Percentiles rank a stretch among this genome's conserved stretches.
Evolutionary conservation across 225 moss, liverwort and hornwort species (phyloP).

Genomic region (Pseudoscleropodium purum): DNA sequence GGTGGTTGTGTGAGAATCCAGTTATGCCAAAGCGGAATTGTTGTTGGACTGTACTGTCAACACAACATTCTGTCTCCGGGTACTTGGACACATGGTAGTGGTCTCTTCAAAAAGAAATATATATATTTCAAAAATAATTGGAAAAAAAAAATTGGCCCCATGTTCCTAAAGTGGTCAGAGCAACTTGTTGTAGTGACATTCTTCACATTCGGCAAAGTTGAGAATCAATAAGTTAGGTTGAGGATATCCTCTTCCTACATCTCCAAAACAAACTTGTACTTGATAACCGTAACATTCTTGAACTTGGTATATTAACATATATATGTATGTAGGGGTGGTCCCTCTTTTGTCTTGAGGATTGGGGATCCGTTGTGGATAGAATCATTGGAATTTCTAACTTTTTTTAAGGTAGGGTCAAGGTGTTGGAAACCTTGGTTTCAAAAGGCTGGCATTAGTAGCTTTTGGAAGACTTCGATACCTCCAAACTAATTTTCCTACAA

Average conservation of each 20-base stretch:
- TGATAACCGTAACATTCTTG: neutral
- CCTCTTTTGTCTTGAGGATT: too few relatives aligned
- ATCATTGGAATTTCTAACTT: neutral
- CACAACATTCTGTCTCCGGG: neutral
- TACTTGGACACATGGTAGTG: neutral
- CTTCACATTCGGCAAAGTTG: neutral
- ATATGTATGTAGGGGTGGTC: neutral
- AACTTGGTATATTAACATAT: too few relatives aligned
- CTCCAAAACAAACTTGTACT: neutral
- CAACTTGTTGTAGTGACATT: neutral
- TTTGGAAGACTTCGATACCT: too few relatives aligned
- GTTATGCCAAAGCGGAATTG: neutral
- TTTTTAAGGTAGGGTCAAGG: too few relatives aligned
- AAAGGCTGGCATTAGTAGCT: neutral
- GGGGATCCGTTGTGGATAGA: neutral
- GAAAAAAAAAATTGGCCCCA: neutral
- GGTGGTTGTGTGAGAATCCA: conserved; percentile 2
- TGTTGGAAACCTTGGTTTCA: too few relatives aligned
- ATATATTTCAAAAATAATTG: too few relatives aligned
- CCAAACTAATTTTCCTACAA: neutral
- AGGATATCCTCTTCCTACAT: neutral
- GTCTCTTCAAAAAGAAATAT: too few relatives aligned
- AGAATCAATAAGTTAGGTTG: neutral
- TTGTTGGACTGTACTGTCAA: neutral
- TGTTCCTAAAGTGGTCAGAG: neutral